A percentile compares a stretch with the other conserved stretches of the same genome.
Evolutionary conservation across 345 rosid genomes (phyloP).

Genomic region (Euphorbia tirucalli): DNA sequence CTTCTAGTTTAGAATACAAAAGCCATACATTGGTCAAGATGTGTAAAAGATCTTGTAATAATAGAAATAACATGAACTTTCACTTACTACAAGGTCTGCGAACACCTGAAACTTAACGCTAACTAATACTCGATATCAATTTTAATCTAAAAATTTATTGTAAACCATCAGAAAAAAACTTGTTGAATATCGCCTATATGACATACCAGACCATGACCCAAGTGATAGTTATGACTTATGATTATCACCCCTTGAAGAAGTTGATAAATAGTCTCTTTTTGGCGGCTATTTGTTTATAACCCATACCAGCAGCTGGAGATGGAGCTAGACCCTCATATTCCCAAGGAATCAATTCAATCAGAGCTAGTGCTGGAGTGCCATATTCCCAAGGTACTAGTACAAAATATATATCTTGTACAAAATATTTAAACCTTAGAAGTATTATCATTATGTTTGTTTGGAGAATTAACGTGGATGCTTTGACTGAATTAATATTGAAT

Average conservation of each 20-base stretch:
- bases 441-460: too few relatives aligned
- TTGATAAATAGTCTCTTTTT: conserved; percentile 13
- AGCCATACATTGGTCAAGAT: background rate
- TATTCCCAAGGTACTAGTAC: background rate
- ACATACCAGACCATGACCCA: background rate
- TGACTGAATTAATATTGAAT: too few relatives aligned
- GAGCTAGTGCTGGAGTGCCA: background rate
- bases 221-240: too few relatives aligned
- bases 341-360: too few relatives aligned
- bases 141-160: background rate
- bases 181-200: background rate
- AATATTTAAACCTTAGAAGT: too few relatives aligned
- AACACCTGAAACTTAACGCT: background rate
- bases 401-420: too few relatives aligned
- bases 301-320: background rate
- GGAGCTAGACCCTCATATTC: background rate
- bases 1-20: background rate
- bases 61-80: background rate
- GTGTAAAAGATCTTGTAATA: background rate
- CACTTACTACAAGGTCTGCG: background rate
- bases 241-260: background rate
- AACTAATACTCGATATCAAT: background rate
- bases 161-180: background rate
- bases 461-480: too few relatives aligned
- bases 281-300: background rate